phyloP scores from a whole-genome alignment of 2,329 filamentous ascomycete genomes.

The Xylaria sp. region DNA sequence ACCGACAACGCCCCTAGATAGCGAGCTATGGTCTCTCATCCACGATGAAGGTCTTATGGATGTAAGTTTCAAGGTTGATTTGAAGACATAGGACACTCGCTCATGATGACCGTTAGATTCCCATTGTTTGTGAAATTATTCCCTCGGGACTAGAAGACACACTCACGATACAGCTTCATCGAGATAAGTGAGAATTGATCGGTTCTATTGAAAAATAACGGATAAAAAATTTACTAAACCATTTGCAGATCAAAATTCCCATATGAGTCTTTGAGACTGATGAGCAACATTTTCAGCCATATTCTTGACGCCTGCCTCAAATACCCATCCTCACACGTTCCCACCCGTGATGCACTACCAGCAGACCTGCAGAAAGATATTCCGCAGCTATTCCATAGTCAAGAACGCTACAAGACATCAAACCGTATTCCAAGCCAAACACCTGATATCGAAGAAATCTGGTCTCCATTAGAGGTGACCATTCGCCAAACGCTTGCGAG shows the following conservation, averaged over 20 bases:
- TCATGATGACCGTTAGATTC: slow-evolving; percentile 53
- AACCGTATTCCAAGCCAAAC: neutral
- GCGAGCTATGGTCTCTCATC: slow-evolving; percentile 60
- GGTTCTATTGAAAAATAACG: neutral
- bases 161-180: slow-evolving; percentile 67
- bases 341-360: slow-evolving; percentile 28
- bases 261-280: slow-evolving; percentile 25
- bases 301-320: slow-evolving; percentile 37
- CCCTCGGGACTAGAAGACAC: slow-evolving; percentile 59
- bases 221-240: slow-evolving; percentile 22
- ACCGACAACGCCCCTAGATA: slow-evolving; percentile 60
- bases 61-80: slow-evolving; percentile 46
- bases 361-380: slow-evolving; percentile 27
- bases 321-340: slow-evolving; percentile 41
- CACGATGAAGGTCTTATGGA: slow-evolving; percentile 71
- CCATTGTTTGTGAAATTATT: slow-evolving; percentile 76
- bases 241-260: slow-evolving; percentile 35
- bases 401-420: neutral
- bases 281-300: slow-evolving; percentile 39
- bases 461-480: slow-evolving; percentile 49
- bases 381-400: slow-evolving; percentile 32
- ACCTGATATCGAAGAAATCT: slow-evolving; percentile 21
- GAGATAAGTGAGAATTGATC: slow-evolving; percentile 52
- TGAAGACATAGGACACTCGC: neutral
- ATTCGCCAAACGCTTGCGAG: slow-evolving; percentile 63